Evolutionary conservation across 331 rosid species (phyloP).

Genomic region (Ulmus americana): DNA sequence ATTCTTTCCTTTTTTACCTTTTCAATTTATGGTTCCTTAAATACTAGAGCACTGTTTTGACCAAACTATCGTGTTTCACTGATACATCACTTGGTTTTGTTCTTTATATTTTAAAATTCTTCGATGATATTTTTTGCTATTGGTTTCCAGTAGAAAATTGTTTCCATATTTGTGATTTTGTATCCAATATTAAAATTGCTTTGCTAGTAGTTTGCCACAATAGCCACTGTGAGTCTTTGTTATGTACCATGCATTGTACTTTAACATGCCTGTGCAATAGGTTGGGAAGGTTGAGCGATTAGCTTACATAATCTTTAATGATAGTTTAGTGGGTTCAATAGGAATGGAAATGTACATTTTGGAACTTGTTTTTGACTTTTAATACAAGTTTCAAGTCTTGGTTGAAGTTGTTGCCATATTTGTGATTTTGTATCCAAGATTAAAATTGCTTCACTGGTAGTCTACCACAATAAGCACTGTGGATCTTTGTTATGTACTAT

Average conservation of each 20-base stretch:
- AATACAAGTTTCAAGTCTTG: too few species aligned
- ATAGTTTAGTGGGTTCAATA: neutral
- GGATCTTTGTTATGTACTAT: neutral
- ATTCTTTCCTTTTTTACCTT: neutral
- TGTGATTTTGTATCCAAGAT: neutral
- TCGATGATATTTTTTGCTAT: neutral
- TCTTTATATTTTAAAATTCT: neutral
- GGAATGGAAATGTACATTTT: too few species aligned
- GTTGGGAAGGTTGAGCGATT: neutral
- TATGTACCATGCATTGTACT: neutral
- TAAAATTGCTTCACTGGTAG: neutral
- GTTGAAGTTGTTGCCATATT: neutral
- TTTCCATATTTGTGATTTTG: neutral
- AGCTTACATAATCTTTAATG: neutral
- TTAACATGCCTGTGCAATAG: neutral
- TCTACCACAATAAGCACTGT: neutral
- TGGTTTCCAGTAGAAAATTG: neutral
- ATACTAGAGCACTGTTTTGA: neutral
- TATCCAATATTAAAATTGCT: neutral
- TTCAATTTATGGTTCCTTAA: constrained; percentile 10
- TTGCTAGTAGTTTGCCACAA: neutral
- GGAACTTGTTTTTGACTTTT: too few species aligned
- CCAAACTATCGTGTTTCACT: neutral
- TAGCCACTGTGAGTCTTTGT: neutral
- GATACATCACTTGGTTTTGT: neutral